Evolutionary conservation across 495 filamentous ascomycete genomes (phyloP), one percentile per base, ranked within the genome.

Genomic region (Penicillium atrosanguineum): DNA sequence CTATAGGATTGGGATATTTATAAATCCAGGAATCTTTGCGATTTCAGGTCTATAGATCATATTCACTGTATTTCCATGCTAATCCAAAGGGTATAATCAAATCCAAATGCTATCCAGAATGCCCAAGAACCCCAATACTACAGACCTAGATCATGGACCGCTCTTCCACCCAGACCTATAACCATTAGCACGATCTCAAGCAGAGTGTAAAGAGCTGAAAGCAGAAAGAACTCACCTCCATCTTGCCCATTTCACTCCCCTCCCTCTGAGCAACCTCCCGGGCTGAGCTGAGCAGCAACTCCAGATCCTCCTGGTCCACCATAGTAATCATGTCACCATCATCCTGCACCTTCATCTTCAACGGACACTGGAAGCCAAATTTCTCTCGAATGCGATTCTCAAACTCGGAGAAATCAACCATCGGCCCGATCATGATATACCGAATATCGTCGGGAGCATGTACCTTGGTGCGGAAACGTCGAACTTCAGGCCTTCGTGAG

Each of bases 301-400:
- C 91, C 58, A 97, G 70, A 78, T 98, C 94, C 63, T 98, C 94
- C 70, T 95, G 88, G 71, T 98, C 94, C 28, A 87, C 90, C 84
- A 98, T 86, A 12, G 91, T 96, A 68, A 98, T 93, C 87, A 96
- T 89, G 64, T 96, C 94, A 7, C 87, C 87, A 57, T 89, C 83
- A 67, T 95, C 91, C 65, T 83, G 85, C 62, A 95, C 84, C 78
- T 89, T 91, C 69, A 95, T 85, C 78, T 88, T 91, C 65, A 93
- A 81, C 43, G 80, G 76, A 36, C 78, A 75, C 46, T 76, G 71
- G 47, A 96, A 72, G 23, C 81, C 83, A 56, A 97, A 96, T 73
- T 98, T 98, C 47, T 88, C 85, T 44, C 87, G 79, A 52, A 98
- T 87, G 47, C 81, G 82, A 39, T 80, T 80, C 42, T 89, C 83